Base-by-base conservation (phyloP, 1,139 yeast species). In the Taphrina deformans region DNA sequence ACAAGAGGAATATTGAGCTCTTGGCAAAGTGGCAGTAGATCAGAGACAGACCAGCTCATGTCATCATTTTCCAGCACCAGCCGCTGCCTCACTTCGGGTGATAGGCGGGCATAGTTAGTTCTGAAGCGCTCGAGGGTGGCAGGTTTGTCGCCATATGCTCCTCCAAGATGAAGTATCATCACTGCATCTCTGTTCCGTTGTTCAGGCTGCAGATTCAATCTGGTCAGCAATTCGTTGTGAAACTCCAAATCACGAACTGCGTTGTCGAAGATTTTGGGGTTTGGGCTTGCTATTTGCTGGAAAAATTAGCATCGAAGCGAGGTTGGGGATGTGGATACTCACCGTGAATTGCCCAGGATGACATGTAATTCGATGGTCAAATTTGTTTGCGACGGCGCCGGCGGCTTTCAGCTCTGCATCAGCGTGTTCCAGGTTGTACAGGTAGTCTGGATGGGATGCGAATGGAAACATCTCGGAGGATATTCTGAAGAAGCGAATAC, bases 301-400 rank as follows among this genome's bases (percentile, higher is more conserved):
- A 14, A 4, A 1, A n/a, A 18, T 55, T 18, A 52, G 46, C 12
- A 23, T 10, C 9, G 16, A 10, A 1, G 26, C 50, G 21, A 21
- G 7, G 33, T 10, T 7, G 6, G 46, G 12, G 12, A 4, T 1
- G 9, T 5, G 12, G 29, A 31, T 21, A 33, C 44, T 18, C 21
- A 51, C 55, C 5, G 67, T 66, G 46, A 56, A 62, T 38, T 62
- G 66, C 3, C 67, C 67, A 2, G 67, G 67, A 44, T 66, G 67
- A 16, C 55, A 65, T 1, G 67, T 63, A 23, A 66, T 35, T n/a
- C 67, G 64, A 29, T 66, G 67, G 33, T 53, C 53, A 35, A 56
- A 66, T 21, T 48, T 56, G 26, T 58, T 63, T 9, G 66, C 67
- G 14, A 66, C 44, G 6, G 59, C 58, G 3, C 67, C 67, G 5